Conservation (phyloP, 495 filamentous ascomycete genomes). For the Letharia columbiana region DNA sequence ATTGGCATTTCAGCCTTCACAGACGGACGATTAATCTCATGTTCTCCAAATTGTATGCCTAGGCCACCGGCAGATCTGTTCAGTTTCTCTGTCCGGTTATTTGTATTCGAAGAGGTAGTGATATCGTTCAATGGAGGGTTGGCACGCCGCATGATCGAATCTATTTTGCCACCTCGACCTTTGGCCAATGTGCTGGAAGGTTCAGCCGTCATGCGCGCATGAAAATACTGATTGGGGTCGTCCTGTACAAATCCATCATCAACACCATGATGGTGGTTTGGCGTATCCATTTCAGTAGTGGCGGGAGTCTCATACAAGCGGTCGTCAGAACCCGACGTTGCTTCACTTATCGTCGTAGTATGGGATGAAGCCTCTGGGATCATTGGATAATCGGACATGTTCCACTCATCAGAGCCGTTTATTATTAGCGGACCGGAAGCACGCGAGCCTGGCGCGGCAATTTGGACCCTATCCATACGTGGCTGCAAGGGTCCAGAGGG, state of each 20-base stretch:
- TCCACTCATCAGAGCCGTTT: conserved; percentile 34
- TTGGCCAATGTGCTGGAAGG: conserved; percentile 30
- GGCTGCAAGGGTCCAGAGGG: conserved; percentile 16
- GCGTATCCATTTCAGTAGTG: conserved; percentile 31
- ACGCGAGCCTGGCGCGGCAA: conserved; percentile 16
- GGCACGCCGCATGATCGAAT: conserved; percentile 11
- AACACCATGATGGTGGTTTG: conserved; percentile 20
- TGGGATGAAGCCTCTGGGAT: conserved; percentile 18
- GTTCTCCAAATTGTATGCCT: conserved; percentile 24
- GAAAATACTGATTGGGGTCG: conserved; percentile 17
- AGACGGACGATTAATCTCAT: conserved; percentile 13
- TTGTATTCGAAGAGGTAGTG: neutral
- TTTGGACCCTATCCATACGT: conserved; percentile 20
- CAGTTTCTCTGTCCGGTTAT: conserved; percentile 12
- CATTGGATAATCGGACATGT: conserved; percentile 20
- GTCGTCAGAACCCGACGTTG: conserved; percentile 23
- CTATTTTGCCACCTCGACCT: conserved; percentile 23
- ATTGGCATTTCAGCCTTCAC: conserved; percentile 10
- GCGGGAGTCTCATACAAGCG: conserved; percentile 30
- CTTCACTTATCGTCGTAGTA: conserved; percentile 18
- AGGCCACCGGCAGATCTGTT: conserved; percentile 14
- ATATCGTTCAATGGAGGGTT: conserved; percentile 9
- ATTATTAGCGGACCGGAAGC: conserved; percentile 36
- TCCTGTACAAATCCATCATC: conserved; percentile 14
- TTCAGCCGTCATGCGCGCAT: conserved; percentile 25